Conservation (phyloP, 164 flowering plant species). For the Saururus chinensis region DNA sequence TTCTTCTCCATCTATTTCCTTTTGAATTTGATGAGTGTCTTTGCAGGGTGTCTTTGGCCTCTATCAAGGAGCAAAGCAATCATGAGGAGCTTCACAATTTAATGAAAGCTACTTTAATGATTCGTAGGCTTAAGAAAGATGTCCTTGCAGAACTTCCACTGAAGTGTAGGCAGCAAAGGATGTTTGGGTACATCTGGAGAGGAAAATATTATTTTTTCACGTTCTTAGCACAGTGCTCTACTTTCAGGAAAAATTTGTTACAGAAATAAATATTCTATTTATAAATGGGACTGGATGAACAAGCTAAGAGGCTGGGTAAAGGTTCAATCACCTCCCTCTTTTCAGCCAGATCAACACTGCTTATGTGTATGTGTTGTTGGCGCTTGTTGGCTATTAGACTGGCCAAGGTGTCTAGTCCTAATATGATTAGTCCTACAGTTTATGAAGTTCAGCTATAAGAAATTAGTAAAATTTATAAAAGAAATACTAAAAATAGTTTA, state of each 20-base stretch:
- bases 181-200: background rate
- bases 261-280: background rate
- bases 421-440: too few species aligned
- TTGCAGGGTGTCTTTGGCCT: constrained; percentile 71
- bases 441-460: too few species aligned
- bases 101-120: constrained; percentile 93
- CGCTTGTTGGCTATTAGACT: too few species aligned
- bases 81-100: constrained; percentile 96
- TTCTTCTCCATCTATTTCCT: background rate
- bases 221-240: too few species aligned
- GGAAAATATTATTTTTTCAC: background rate
- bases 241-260: background rate
- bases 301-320: too few species aligned
- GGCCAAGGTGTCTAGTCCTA: too few species aligned
- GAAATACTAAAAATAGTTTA: too few species aligned
- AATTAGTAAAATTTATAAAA: too few species aligned
- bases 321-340: too few species aligned
- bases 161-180: constrained; percentile 95
- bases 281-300: background rate
- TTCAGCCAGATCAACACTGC: too few species aligned
- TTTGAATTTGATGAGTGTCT: background rate
- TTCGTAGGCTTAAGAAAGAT: constrained; percentile 94
- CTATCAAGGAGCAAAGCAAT: constrained; percentile 97
- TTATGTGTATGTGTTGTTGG: too few species aligned
- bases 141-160: constrained; percentile 88